These are phyloP conservation scores for Amorphotheca resinae DNA, from an alignment of 495 filamentous ascomycete genomes.

Conservation along the genomic window DNA sequence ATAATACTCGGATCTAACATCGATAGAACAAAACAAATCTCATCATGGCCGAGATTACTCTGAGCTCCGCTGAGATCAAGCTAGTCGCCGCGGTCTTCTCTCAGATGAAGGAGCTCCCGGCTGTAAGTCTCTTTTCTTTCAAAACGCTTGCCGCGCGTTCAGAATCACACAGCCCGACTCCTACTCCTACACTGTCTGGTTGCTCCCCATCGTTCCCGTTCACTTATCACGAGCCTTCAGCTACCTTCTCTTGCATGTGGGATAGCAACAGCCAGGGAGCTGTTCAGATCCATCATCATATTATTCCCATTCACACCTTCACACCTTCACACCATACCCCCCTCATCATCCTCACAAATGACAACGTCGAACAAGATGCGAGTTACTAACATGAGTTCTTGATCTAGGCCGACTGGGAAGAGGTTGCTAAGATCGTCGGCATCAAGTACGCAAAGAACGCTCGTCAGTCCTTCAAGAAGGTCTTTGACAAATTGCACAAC, in stretches of 20 bases:
- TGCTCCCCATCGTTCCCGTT: background rate
- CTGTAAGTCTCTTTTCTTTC: background rate
- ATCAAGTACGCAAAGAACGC: conserved; percentile 17
- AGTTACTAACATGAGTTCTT: too few relatives aligned
- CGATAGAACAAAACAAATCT: background rate
- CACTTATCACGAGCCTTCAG: too few relatives aligned
- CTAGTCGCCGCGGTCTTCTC: background rate
- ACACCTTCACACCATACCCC: background rate
- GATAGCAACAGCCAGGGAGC: too few relatives aligned
- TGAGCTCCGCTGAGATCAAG: background rate
- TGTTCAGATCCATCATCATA: too few relatives aligned
- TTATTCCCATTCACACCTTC: background rate
- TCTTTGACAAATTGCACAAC: conserved; percentile 14
- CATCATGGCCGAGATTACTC: background rate
- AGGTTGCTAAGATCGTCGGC: conserved; percentile 6
- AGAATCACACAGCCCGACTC: background rate
- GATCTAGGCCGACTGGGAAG: conserved; percentile 19
- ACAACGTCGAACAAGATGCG: too few relatives aligned
- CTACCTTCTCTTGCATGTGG: too few relatives aligned
- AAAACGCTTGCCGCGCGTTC: too few relatives aligned
- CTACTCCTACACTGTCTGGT: background rate
- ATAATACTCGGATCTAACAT: too few relatives aligned
- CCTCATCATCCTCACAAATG: background rate
- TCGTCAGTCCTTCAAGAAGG: conserved; percentile 2
- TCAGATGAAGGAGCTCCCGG: background rate